Base-by-base conservation (phyloP, 768 basidiomycete genomes). In the Suillus weaverae region DNA sequence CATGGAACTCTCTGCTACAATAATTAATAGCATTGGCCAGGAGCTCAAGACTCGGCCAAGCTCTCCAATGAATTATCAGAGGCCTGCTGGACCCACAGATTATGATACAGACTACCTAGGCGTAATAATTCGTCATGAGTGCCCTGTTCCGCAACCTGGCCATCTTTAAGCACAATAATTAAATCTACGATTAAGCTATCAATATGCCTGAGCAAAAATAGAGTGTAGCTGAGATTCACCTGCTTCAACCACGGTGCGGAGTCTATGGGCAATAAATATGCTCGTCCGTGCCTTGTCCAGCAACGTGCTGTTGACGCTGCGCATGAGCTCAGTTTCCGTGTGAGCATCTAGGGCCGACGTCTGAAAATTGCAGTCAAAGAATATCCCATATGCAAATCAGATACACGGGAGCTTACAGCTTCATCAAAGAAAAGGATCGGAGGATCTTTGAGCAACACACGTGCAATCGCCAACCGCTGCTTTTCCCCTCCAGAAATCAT, bases 401-500 rank as follows among this genome's bases (percentile, higher is more conserved):
- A 35, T 33, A 30, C 22, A 68, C n/a, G 39, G 64, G 20, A 44
- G 82, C 93, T 72, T 69, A 95, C 95, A 46, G 97, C 97, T 77
- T 99, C 97, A 72, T 99, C 97, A 72, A 99, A 99, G 81, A 99
- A 98, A 70, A 99, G 72, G 70, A 99, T 98, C 14, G 91, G 90
- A 0, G 97, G 96, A 75, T 99, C 91, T 79, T 99, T 98, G 57
- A 99, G 77, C 70, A 99, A 77, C 39, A 96, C 89, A 32, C 97
- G 81, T 30, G 97, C 97, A 20, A 99, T 93, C 3, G 97, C 97
- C 70, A 99, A 77, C 60, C 97, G 79, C 81, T 99, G 97, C 78
- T 99, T 99, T 84, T 99, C 97, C 1, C 97, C 97, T 0, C 97
- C 97, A 43, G 94, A 96, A 56, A 99, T 94, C 97, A 99, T 99